These are phyloP conservation scores for Stipa capillata DNA, from an alignment of 176 grass and related monocot genomes.

Conservation along the genomic window DNA sequence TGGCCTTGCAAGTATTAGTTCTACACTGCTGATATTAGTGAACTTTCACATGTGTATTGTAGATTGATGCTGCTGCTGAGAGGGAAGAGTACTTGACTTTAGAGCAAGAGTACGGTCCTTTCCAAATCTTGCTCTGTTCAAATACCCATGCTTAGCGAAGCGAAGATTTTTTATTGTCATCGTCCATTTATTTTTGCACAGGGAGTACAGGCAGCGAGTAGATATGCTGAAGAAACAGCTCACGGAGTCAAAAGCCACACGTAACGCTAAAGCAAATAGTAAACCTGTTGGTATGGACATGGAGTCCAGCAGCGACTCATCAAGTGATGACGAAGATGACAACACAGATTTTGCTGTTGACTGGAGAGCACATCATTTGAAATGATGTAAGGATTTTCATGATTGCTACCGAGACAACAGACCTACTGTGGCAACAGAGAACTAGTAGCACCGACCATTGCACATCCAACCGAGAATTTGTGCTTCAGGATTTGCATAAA, in stretches of 20 bases:
- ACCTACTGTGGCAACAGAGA: neutral
- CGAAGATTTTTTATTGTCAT: neutral
- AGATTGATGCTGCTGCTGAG: constrained; percentile 97
- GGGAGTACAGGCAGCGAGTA: constrained; percentile 38
- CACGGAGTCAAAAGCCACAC: constrained; percentile 24
- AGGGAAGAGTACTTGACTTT: constrained; percentile 70
- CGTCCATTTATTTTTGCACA: constrained; percentile 21
- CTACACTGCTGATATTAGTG: constrained; percentile 5
- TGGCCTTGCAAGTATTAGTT: neutral
- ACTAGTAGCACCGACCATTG: neutral
- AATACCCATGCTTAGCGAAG: neutral
- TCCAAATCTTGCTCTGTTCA: neutral
- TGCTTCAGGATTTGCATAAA: neutral
- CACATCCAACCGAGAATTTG: neutral
- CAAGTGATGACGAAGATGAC: constrained; percentile 37
- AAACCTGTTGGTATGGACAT: constrained; percentile 31
- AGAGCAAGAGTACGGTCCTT: constrained; percentile 61
- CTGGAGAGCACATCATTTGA: constrained; percentile 53
- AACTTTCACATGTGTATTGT: constrained; percentile 10
- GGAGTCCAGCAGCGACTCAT: constrained; percentile 35
- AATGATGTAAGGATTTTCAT: constrained; percentile 15
- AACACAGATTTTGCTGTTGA: constrained; percentile 42
- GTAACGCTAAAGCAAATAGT: constrained; percentile 23
- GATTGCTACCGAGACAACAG: neutral
- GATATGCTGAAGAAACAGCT: constrained; percentile 54